Evolutionary conservation across 2,329 filamentous ascomycete species (phyloP).

Genomic region (Sporothrix pseudoabietina): DNA sequence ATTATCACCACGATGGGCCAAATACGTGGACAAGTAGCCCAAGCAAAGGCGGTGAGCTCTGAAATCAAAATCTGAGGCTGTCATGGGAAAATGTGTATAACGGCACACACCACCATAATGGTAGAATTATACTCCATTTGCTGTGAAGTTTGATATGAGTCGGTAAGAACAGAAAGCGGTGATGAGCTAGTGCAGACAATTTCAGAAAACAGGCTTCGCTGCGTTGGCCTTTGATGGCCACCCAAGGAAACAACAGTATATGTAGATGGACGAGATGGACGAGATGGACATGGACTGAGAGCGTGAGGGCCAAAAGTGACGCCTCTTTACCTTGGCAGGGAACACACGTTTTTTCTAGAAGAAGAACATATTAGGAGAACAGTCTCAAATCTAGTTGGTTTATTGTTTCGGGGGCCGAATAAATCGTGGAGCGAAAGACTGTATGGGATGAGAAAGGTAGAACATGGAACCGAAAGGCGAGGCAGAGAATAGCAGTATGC

Average conservation of each 20-base stretch:
- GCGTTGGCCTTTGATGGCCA: background rate
- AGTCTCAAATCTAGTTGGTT: background rate
- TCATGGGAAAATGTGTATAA: background rate
- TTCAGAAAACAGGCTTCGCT: background rate
- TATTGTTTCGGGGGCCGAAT: background rate
- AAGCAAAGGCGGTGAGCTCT: background rate
- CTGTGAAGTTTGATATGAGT: background rate
- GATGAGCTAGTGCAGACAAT: background rate
- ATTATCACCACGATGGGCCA: background rate
- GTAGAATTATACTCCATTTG: background rate
- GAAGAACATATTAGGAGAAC: background rate
- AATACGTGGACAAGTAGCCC: background rate
- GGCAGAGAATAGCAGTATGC: background rate
- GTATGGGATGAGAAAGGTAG: background rate
- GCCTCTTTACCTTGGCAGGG: background rate
- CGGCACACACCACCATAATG: background rate
- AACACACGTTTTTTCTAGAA: background rate
- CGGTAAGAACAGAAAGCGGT: background rate
- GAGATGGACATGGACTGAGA: background rate
- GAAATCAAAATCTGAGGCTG: background rate
- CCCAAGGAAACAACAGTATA: background rate
- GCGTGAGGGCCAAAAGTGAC: background rate
- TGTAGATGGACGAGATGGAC: background rate
- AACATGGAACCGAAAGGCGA: background rate
- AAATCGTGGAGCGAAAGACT: background rate